Evolutionary conservation across 345 rosid genomes (phyloP).

Genomic region (Erodium maritimum): DNA sequence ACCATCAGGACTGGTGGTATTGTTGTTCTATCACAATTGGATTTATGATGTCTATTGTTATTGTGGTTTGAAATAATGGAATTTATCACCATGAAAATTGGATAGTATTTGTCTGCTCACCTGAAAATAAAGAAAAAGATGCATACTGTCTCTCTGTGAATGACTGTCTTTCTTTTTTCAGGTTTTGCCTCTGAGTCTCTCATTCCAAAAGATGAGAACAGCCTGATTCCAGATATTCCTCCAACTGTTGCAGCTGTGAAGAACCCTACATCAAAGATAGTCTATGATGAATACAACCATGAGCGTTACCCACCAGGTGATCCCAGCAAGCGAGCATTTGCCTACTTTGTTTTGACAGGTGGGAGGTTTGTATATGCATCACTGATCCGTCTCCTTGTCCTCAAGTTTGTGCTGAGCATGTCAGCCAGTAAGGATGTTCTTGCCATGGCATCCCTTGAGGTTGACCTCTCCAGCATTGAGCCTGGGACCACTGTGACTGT

Average conservation of each 20-base stretch:
- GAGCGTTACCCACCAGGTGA: constrained; percentile 92
- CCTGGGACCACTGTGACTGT: constrained; percentile 84
- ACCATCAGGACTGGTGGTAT: too few relatives aligned
- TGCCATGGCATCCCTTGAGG: constrained; percentile 89
- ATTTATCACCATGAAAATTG: too few relatives aligned
- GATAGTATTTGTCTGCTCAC: not conserved
- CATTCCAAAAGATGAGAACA: constrained; percentile 31
- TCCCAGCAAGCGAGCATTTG: constrained; percentile 94
- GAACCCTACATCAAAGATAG: constrained; percentile 68
- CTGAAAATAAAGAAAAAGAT: not conserved
- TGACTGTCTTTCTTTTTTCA: constrained; percentile 15
- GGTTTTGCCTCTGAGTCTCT: constrained; percentile 50
- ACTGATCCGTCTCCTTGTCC: constrained; percentile 62
- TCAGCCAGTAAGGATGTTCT: constrained; percentile 94
- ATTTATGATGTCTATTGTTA: too few relatives aligned
- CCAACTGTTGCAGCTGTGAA: constrained; percentile 64
- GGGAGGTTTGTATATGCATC: constrained; percentile 90
- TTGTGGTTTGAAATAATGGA: too few relatives aligned
- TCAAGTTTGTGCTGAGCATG: constrained; percentile 85
- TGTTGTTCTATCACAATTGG: too few relatives aligned
- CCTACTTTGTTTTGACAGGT: constrained; percentile 78
- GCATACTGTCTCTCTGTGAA: not conserved
- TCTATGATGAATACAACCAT: constrained; percentile 74
- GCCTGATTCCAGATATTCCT: constrained; percentile 26
- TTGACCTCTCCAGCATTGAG: constrained; percentile 77